phyloP scores from a whole-genome alignment of 345 rosid genomes.

The Arabidopsis suecica region DNA sequence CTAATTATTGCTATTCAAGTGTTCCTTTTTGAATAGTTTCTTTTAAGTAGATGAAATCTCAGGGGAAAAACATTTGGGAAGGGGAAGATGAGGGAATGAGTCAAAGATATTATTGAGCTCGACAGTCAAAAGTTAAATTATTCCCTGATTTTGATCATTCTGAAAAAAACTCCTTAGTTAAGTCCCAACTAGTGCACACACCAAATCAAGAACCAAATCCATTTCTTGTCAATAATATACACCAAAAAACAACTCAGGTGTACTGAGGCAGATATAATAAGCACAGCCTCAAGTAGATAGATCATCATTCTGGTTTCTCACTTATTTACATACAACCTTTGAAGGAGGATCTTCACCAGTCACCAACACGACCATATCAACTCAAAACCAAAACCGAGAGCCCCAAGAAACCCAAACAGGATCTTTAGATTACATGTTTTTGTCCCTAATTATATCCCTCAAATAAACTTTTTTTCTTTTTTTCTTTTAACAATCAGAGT shows the following conservation, averaged over 20 bases:
- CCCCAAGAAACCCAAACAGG: constrained; percentile 23
- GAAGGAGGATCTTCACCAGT: constrained; percentile 4
- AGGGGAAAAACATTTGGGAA: neutral
- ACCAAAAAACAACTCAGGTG: constrained; percentile 19
- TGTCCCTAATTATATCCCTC: constrained; percentile 31
- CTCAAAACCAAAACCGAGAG: constrained; percentile 32
- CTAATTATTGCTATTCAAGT: neutral
- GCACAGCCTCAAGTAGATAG: constrained; percentile 38
- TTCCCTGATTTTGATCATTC: neutral
- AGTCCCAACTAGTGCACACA: neutral
- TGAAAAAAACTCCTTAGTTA: neutral
- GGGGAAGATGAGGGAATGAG: neutral
- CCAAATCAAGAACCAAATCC: constrained; percentile 9
- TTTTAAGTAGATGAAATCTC: neutral
- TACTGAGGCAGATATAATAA: constrained; percentile 36
- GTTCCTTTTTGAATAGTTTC: neutral
- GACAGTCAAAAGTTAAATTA: neutral
- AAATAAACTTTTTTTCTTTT: constrained; percentile 28
- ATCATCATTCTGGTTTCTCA: constrained; percentile 32
- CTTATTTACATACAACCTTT: constrained; percentile 41
- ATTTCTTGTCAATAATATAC: constrained; percentile 9
- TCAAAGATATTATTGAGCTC: neutral
- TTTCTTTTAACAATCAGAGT: constrained; percentile 29
- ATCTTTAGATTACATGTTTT: constrained; percentile 32
- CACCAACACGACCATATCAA: constrained; percentile 32